Percentiles rank a stretch among this genome's conserved stretches.
phyloP scores from a whole-genome alignment of 352 stramenopile species.

The Pythium phragmiticola region DNA sequence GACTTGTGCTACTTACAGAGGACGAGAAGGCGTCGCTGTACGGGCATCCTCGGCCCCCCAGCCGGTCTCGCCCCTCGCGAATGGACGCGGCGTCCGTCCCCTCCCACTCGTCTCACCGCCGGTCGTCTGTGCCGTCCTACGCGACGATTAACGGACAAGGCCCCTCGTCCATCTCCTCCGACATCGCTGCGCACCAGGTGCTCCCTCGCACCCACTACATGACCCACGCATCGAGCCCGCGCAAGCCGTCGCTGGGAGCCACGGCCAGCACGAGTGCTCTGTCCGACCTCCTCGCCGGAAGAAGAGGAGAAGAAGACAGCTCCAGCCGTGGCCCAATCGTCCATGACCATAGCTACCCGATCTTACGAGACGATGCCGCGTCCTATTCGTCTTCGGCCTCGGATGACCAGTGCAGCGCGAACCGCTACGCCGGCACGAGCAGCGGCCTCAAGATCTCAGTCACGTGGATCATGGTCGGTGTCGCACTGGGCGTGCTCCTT shows the following conservation, averaged over 20 bases:
- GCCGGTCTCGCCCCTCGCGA: not conserved
- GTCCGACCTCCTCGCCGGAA: constrained; percentile 5
- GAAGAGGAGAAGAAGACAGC: not conserved
- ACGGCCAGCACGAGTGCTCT: constrained; percentile 27
- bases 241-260: not conserved
- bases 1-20: constrained; percentile 45
- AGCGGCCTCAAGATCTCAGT: constrained; percentile 53
- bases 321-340: not conserved
- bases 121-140: constrained; percentile 3
- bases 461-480: constrained; percentile 49
- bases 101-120: constrained; percentile 1
- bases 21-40: constrained; percentile 53
- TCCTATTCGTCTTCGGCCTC: constrained; percentile 12
- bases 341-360: constrained; percentile 18
- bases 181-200: constrained; percentile 7
- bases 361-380: constrained; percentile 18
- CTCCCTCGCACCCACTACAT: constrained; percentile 22
- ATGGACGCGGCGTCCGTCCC: not conserved
- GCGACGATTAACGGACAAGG: too few relatives aligned
- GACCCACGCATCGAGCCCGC: not conserved
- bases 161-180: not conserved
- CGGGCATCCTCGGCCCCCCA: not conserved
- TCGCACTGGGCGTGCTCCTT: constrained; percentile 45
- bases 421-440: constrained; percentile 47
- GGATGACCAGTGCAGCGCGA: constrained; percentile 24